Conservation (phyloP, 768 basidiomycete species). For the Grammothele lineata region DNA sequence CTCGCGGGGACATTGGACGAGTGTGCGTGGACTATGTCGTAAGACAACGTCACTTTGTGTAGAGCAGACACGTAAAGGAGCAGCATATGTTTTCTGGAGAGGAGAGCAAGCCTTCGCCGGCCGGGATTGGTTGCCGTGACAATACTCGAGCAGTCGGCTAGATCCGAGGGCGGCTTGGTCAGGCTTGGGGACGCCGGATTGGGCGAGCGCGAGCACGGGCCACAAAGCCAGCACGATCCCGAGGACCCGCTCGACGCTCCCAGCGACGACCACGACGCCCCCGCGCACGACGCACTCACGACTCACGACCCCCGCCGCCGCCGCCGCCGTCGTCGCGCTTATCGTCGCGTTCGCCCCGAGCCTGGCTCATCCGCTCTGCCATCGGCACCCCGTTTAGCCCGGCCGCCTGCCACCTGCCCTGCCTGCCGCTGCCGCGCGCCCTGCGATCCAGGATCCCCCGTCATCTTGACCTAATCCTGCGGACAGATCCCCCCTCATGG, state of each 20-base stretch:
- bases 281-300: neutral
- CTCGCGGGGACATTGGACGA: too few species aligned
- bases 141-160: constrained; percentile 13
- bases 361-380: constrained; percentile 5
- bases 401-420: neutral
- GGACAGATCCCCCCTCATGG: constrained; percentile 29
- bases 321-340: neutral
- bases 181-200: constrained; percentile 1
- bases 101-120: neutral
- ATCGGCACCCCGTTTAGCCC: constrained; percentile 1
- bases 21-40: too few species aligned
- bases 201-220: constrained; percentile 6
- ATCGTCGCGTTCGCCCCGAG: constrained; percentile 1
- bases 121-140: constrained; percentile 15
- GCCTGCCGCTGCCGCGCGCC: neutral
- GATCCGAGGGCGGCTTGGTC: constrained; percentile 12
- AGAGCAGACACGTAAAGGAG: too few species aligned
- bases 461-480: neutral
- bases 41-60: too few species aligned
- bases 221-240: constrained; percentile 10
- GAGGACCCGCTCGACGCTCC: constrained; percentile 1
- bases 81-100: too few species aligned
- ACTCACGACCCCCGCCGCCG: neutral
- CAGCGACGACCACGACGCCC: constrained; percentile 7
- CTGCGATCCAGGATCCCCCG: neutral